Conservation (phyloP, 768 basidiomycete species). For the Hericium rajendrae region DNA sequence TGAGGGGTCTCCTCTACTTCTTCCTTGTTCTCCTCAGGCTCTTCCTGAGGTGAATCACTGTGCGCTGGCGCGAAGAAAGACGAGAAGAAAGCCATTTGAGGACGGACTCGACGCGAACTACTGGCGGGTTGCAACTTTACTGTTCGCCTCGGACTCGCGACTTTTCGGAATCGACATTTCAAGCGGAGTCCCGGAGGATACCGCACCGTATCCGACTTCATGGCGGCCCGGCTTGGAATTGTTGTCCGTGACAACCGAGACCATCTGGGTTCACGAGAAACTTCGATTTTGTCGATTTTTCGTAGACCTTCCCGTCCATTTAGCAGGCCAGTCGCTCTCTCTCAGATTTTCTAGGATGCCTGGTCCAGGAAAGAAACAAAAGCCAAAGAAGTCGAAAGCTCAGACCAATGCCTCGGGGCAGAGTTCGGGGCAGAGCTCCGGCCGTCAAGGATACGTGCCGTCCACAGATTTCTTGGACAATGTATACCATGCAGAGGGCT, state of each 20-base stretch:
- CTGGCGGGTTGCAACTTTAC: not conserved
- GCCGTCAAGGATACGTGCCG: not conserved
- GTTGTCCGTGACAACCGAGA: too few relatives aligned
- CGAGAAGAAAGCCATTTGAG: conserved; percentile 29
- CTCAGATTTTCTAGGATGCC: not conserved
- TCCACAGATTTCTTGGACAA: conserved; percentile 24
- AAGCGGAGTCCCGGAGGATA: not conserved
- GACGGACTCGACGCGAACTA: conserved; percentile 24
- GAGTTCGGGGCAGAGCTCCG: not conserved
- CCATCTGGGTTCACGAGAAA: too few relatives aligned
- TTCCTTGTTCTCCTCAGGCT: conserved; percentile 29
- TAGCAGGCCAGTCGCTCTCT: too few relatives aligned
- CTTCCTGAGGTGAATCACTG: conserved; percentile 31
- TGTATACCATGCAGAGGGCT: conserved; percentile 39
- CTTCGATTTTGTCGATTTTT: too few relatives aligned
- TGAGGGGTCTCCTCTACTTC: conserved; percentile 22
- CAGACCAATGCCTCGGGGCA: not conserved
- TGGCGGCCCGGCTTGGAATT: too few relatives aligned
- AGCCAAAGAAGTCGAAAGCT: not conserved
- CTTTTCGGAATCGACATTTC: not conserved
- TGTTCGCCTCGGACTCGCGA: not conserved
- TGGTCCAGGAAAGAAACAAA: not conserved
- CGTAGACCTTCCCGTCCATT: too few relatives aligned
- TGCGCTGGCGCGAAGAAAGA: conserved; percentile 32
- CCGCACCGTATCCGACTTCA: not conserved